phyloP scores from a whole-genome alignment of 2,329 filamentous ascomycete species.

The Arachnopeziza araneosa region DNA sequence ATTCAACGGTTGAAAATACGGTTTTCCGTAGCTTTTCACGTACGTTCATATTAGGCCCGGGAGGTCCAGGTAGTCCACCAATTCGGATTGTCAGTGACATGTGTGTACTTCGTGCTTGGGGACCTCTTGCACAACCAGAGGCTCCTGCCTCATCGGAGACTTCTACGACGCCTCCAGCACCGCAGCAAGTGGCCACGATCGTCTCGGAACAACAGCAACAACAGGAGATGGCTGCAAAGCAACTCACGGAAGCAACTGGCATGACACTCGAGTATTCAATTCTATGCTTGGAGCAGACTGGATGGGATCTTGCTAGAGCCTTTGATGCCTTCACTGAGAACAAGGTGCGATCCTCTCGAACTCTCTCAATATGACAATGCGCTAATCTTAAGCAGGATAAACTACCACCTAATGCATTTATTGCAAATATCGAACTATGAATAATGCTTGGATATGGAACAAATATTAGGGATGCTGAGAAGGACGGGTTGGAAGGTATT shows the following conservation, averaged over 20 bases:
- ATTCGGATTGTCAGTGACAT: slow-evolving; percentile 78
- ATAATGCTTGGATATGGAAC: neutral
- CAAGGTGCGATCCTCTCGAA: slow-evolving; percentile 47
- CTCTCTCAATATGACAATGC: neutral
- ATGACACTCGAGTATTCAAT: slow-evolving; percentile 76
- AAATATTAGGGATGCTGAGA: neutral
- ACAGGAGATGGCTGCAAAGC: slow-evolving; percentile 65
- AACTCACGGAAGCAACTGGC: slow-evolving; percentile 70
- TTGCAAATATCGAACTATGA: slow-evolving; percentile 2
- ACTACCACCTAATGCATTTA: slow-evolving; percentile 46
- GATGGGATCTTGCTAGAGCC: slow-evolving; percentile 75
- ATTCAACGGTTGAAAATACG: slow-evolving; percentile 43
- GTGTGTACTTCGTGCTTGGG: slow-evolving; percentile 65
- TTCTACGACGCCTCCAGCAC: neutral
- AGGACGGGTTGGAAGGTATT: neutral
- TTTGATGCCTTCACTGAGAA: slow-evolving; percentile 69
- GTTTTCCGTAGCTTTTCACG: slow-evolving; percentile 76
- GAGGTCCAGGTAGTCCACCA: slow-evolving; percentile 47
- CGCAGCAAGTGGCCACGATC: slow-evolving; percentile 11
- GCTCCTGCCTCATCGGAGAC: neutral
- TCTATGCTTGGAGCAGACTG: slow-evolving; percentile 73
- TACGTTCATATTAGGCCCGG: slow-evolving; percentile 73
- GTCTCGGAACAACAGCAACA: slow-evolving; percentile 23
- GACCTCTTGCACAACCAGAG: slow-evolving; percentile 36
- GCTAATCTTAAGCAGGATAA: slow-evolving; percentile 32